Evolutionary conservation across 164 flowering plant genomes (phyloP), one percentile per base, ranked within the genome.

Genomic region (grape (Vitis vinifera)): DNA sequence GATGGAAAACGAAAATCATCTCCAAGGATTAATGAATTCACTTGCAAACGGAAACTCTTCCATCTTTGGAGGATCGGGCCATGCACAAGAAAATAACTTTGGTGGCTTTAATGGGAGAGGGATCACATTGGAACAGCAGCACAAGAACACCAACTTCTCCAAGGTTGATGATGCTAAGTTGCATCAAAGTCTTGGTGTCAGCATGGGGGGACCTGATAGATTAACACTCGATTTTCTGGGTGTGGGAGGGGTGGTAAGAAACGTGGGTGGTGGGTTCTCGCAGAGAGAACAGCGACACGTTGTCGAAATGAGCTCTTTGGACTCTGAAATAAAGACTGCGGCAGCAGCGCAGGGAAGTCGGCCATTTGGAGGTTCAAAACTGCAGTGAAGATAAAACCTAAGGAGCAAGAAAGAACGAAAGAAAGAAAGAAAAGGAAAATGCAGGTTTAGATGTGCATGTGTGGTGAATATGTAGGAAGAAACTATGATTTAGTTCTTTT

Each of bases 151-250:
- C 5, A 78, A 72, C 49, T 23, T 75, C 61, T 44, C 72, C 55
- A 69, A 70, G 64, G 70, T 78, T 31, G 82, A 78, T 14, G 84
- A 81, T 56, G 67, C 80, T 0, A 80, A 78, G 68, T 56, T 80
- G 62, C 85, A 82, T 37, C 82, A 79, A 56, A 77, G 76, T 71
- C 58, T 83, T 3, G 48, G 68, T 0, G 74, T 30, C 29, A 75
- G 79, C 50, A 66, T 84, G 3, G 84, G 83, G 17, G 83, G 83
- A 10, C 78, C 88, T 8, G 92, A 89, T 70, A 81, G 85, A 58
- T 62, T 89, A 70, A 92, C 97, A 0, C 73, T 84, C 55, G 97
- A 92, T 53, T 90, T 92, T 72, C 81, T 92, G 1, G 97, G 97
- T 1, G 95, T 92, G 50, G 95, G 95, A 51, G 88, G 82, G 52